These are phyloP conservation scores for Botrytis porri DNA, from an alignment of 2,329 filamentous ascomycete species.

Conservation along the genomic window DNA sequence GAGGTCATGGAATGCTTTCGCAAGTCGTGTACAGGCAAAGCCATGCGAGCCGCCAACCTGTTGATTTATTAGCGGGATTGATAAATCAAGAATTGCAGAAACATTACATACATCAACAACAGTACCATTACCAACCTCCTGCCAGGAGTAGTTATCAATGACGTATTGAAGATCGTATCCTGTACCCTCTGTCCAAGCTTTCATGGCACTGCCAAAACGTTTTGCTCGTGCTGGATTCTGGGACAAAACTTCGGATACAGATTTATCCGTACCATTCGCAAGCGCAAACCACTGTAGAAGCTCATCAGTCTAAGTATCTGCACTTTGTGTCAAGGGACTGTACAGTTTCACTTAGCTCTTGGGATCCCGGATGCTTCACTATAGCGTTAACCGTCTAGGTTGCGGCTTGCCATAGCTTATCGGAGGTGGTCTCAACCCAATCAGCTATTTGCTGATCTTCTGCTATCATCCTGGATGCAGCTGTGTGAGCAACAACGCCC, in stretches of 20 bases:
- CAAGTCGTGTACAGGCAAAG: constrained; percentile 27
- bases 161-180: constrained; percentile 14
- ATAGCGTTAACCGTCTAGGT: constrained; percentile 16
- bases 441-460: constrained; percentile 22
- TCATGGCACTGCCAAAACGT: constrained; percentile 22
- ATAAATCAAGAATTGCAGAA: neutral
- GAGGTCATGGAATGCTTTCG: constrained; percentile 27
- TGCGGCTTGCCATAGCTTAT: constrained; percentile 4
- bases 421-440: neutral
- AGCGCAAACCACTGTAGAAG: constrained; percentile 19
- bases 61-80: neutral
- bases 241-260: constrained; percentile 14
- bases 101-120: constrained; percentile 21
- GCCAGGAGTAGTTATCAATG: constrained; percentile 23
- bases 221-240: constrained; percentile 12
- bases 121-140: constrained; percentile 11
- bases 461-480: constrained; percentile 27
- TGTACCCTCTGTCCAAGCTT: constrained; percentile 15
- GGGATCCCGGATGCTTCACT: constrained; percentile 18
- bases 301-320: neutral
- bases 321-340: neutral
- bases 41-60: constrained; percentile 35
- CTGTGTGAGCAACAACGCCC: constrained; percentile 28
- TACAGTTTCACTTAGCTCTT: constrained; percentile 19
- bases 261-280: constrained; percentile 15